A percentile compares a stretch with the other conserved stretches of the same genome.
Evolutionary conservation across 202 grass and related monocot genomes (phyloP).

Genomic region (Cymbopogon flexuosus): DNA sequence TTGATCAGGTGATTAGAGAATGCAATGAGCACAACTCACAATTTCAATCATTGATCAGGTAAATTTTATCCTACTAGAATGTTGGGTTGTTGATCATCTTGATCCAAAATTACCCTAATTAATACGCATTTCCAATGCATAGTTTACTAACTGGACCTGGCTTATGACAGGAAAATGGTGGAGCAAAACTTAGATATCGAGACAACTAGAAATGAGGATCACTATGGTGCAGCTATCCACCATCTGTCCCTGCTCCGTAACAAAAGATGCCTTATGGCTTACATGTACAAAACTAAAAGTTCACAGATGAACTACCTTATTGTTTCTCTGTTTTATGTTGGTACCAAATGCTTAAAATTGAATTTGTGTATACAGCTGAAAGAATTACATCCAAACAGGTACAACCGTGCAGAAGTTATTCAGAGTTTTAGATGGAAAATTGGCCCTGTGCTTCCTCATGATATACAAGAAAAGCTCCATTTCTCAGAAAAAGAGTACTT

Average conservation of each 20-base stretch:
- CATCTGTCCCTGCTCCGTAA: slow-evolving; percentile 88
- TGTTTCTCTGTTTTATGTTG: neutral
- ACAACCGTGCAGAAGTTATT: slow-evolving; percentile 70
- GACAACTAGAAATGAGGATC: slow-evolving; percentile 81
- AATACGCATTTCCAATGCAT: neutral
- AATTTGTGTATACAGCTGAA: neutral
- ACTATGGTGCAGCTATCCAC: slow-evolving; percentile 84
- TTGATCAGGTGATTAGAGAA: slow-evolving; percentile 86
- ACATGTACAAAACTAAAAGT: slow-evolving; percentile 54
- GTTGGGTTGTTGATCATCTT: neutral
- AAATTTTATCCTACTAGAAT: slow-evolving; percentile 24
- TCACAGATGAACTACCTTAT: neutral
- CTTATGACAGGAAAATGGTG: slow-evolving; percentile 66
- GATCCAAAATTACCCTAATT: neutral
- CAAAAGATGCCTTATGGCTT: slow-evolving; percentile 97
- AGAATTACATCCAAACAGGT: slow-evolving; percentile 42
- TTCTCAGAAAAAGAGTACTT: slow-evolving; percentile 88
- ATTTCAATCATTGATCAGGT: slow-evolving; percentile 84
- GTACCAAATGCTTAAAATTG: slow-evolving; percentile 5
- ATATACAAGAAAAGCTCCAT: slow-evolving; percentile 84
- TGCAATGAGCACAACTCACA: slow-evolving; percentile 77
- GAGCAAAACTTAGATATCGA: slow-evolving; percentile 81
- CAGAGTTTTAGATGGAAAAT: slow-evolving; percentile 87
- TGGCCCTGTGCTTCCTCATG: slow-evolving; percentile 70
- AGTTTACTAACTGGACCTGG: neutral